These are phyloP conservation scores for Macrolepiota albuminosa DNA, from an alignment of 768 basidiomycete genomes.

Conservation along the genomic window DNA sequence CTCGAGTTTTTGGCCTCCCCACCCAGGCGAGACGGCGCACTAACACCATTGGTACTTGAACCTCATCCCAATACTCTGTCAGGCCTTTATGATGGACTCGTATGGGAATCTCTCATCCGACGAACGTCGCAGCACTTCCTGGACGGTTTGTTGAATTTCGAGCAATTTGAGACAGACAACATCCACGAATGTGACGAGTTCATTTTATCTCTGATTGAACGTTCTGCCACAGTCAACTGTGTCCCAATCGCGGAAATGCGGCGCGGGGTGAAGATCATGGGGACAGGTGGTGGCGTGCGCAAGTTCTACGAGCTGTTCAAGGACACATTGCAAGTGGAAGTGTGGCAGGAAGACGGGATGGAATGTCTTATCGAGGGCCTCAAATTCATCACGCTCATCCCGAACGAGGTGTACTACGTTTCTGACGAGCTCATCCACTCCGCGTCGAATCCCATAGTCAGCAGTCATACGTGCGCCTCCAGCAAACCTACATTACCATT, in stretches of 20 bases:
- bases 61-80: conserved; percentile 32
- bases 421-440: conserved; percentile 92
- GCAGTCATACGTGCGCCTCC: conserved; percentile 12
- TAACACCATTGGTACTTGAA: conserved; percentile 77
- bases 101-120: conserved; percentile 63
- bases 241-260: conserved; percentile 92
- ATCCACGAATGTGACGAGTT: conserved; percentile 82
- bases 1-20: conserved; percentile 22
- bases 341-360: conserved; percentile 95
- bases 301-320: conserved; percentile 84
- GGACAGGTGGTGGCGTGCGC: conserved; percentile 97
- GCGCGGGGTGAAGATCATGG: conserved; percentile 91
- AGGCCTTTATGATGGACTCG: conserved; percentile 36
- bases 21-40: conserved; percentile 59
- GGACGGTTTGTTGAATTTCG: conserved; percentile 96
- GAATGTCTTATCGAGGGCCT: conserved; percentile 95
- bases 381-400: conserved; percentile 93
- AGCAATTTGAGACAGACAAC: conserved; percentile 91
- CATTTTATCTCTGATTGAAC: conserved; percentile 80
- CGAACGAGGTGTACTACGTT: conserved; percentile 97
- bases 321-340: conserved; percentile 74
- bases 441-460: conserved; percentile 22
- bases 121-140: conserved; percentile 81
- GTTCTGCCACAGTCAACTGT: conserved; percentile 79
- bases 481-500: conserved; percentile 14